Percentiles rank a stretch among this genome's conserved stretches.
Conservation (phyloP, 78 protist species). For the Pigoraptor vietnamica region DNA sequence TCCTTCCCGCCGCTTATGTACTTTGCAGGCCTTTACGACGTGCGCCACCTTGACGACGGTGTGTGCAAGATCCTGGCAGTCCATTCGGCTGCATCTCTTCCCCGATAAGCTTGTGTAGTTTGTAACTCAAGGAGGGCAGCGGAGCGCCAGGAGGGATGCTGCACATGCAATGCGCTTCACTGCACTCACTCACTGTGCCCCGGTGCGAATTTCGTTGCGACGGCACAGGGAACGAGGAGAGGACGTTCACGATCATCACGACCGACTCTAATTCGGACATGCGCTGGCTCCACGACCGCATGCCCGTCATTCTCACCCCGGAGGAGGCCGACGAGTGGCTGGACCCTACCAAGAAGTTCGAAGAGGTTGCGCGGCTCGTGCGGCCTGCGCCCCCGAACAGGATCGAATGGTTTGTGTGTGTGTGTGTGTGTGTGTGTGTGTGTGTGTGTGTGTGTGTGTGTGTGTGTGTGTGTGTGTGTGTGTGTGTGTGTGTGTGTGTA, state of each 20-base stretch:
- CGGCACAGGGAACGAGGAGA: neutral
- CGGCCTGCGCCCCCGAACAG: neutral
- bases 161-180: too few species aligned
- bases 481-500: too few species aligned
- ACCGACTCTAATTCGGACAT: neutral
- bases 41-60: neutral
- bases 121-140: too few species aligned
- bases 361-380: neutral
- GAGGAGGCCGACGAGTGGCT: neutral
- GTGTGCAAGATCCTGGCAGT: neutral
- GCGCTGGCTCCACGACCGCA: slow-evolving; percentile 21
- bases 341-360: neutral
- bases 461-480: too few species aligned
- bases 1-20: neutral
- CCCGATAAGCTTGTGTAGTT: too few species aligned
- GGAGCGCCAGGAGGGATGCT: too few species aligned
- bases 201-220: neutral
- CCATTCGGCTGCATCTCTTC: too few species aligned
- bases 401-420: neutral
- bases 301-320: slow-evolving; percentile 3
- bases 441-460: too few species aligned
- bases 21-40: slow-evolving; percentile 1
- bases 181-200: too few species aligned
- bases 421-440: too few species aligned
- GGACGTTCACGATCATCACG: neutral